phyloP scores from a whole-genome alignment of 345 rosid species.

The Syzygium oleosum region DNA sequence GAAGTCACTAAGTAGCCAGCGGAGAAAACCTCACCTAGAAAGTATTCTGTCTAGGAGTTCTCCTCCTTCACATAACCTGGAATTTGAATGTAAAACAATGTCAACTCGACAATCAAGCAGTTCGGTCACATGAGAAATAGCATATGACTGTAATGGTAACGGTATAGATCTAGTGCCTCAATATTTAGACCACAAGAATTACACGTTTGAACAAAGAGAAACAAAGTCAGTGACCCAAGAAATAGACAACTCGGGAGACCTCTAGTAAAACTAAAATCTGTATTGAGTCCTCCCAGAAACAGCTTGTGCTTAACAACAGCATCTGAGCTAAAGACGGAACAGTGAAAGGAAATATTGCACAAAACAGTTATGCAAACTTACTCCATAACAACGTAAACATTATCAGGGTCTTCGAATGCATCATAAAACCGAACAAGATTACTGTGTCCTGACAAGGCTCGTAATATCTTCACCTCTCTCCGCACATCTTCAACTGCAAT shows the following conservation, averaged over 20 bases:
- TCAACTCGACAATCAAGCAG: neutral
- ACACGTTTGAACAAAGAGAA: neutral
- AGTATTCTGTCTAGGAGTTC: constrained; percentile 88
- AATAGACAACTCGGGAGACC: neutral
- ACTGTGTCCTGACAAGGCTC: constrained; percentile 79
- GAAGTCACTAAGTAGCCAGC: neutral
- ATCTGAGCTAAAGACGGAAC: neutral
- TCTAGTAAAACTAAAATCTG: neutral
- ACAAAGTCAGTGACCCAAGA: neutral
- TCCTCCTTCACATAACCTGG: constrained; percentile 98
- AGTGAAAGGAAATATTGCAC: neutral
- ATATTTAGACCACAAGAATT: neutral
- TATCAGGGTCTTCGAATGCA: constrained; percentile 76
- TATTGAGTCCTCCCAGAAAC: neutral
- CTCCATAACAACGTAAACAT: constrained; percentile 95
- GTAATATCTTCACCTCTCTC: constrained; percentile 89
- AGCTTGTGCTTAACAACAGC: neutral
- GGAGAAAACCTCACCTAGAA: constrained; percentile 41
- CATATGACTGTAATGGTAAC: neutral
- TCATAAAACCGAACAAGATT: constrained; percentile 81
- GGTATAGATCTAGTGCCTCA: neutral
- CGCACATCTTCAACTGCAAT: constrained; percentile 96
- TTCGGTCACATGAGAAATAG: neutral
- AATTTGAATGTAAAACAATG: constrained; percentile 6
- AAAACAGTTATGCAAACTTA: constrained; percentile 24